Base-by-base conservation (phyloP, 352 stramenopile genomes). In the Pythium brachiatum region DNA sequence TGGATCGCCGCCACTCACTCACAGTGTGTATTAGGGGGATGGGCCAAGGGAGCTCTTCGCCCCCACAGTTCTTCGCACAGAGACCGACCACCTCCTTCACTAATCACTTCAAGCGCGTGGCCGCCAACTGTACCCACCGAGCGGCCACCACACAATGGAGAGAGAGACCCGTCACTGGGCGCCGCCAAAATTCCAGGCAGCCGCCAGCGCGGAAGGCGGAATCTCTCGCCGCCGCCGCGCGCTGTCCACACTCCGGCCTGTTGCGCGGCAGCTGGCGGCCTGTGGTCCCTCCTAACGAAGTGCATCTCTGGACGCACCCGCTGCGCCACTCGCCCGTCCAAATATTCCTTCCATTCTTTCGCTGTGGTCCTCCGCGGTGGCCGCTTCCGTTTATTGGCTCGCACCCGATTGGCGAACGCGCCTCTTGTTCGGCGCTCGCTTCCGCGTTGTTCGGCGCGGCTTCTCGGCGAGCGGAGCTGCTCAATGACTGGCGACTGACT, bases 401-500 rank as follows among this genome's bases (percentile, higher is more conserved):
- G 13, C 38, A n/a, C 38, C 16, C 41, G 18, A 48, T 8, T n/a
- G 41, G 41, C 20, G 41, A 48, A 48, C 20, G 25, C 41, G 41
- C 41, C 41, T 26, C 21, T 21, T 18, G 47, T 53, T 53, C 47
- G 47, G 12, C 47, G 23, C 47, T 53, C 18, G 23, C 23, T 53
- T 57, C 51, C 21, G 31, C 32, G 15, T 11, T 29, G 27, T 44
- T 57, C 51, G 23, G n/a, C 29, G 29, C 29, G 20, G 26, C 18
- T 57, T 57, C 32, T 7, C 29, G n/a, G 16, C 51, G 0, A 11
- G 27, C 5, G 29, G 29, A 34, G 29, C 51, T 29, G 51, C 32
- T 57, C 51, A 29, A 39, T 20, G 27, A 57, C 47, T 53, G 47
- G 25, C 47, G 47, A 53, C 47, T 53, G 47, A 53, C 25, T 53